Conservation (phyloP, 2,329 filamentous ascomycete genomes). For the Neopestalotiopsis sp. region DNA sequence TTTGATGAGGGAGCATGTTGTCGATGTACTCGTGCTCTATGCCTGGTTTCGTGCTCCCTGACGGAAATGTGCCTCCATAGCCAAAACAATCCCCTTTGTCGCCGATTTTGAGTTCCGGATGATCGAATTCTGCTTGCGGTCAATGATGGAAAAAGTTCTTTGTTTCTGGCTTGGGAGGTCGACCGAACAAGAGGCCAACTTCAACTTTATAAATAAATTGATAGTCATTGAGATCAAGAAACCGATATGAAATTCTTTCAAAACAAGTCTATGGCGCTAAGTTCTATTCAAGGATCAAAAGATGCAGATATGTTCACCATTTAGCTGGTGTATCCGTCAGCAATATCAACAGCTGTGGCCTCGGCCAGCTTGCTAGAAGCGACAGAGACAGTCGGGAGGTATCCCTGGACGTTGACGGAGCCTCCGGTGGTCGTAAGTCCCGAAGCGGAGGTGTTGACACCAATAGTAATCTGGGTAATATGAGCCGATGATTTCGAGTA, state of each 20-base stretch:
- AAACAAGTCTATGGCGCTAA: background rate
- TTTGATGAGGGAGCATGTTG: background rate
- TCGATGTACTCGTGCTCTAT: too few relatives aligned
- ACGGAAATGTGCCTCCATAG: background rate
- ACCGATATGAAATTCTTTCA: background rate
- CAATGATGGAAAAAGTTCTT: background rate
- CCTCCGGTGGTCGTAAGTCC: constrained; percentile 3
- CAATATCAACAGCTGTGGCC: constrained; percentile 4
- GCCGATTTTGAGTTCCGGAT: too few relatives aligned
- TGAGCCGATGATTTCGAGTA: background rate
- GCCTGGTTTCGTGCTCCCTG: too few relatives aligned
- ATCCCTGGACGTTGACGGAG: constrained; percentile 8
- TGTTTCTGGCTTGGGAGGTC: background rate
- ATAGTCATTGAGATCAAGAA: background rate
- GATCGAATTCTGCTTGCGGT: background rate
- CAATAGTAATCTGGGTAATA: constrained; percentile 10
- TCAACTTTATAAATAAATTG: too few relatives aligned
- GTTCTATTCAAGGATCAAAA: background rate
- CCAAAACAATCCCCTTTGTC: background rate
- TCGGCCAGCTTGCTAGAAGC: constrained; percentile 10
- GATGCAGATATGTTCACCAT: background rate
- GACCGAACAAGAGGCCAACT: too few relatives aligned
- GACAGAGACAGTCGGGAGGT: constrained; percentile 14
- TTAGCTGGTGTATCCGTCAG: constrained; percentile 11
- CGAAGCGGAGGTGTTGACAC: constrained; percentile 12